Percentiles rank a stretch among this genome's conserved stretches.
These are phyloP conservation scores for Torrubiella hemipterigena DNA, from an alignment of 2,329 filamentous ascomycete genomes.

Conservation along the genomic window DNA sequence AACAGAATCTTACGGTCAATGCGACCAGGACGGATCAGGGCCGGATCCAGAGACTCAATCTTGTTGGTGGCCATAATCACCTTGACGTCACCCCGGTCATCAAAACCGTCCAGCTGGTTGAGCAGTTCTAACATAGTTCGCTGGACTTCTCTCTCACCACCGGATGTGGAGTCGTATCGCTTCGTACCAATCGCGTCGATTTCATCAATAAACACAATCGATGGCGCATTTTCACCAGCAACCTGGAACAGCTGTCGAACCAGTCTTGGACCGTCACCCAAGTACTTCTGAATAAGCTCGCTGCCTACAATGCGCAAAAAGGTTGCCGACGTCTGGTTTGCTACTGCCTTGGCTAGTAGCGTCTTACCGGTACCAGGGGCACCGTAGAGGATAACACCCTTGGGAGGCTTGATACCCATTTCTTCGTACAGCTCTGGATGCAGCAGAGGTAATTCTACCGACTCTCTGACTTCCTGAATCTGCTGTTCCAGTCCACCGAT, in stretches of 20 bases:
- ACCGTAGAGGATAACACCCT: slow-evolving; percentile 98
- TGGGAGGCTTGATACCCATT: slow-evolving; percentile 99
- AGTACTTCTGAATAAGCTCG: slow-evolving; percentile 96
- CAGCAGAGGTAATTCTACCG: slow-evolving; percentile 85
- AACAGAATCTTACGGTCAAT: slow-evolving; percentile 95
- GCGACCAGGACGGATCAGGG: slow-evolving; percentile 89
- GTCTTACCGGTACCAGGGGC: slow-evolving; percentile 96
- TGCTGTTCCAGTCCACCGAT: slow-evolving; percentile 92
- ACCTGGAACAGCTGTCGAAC: slow-evolving; percentile 96
- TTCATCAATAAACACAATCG: slow-evolving; percentile 98
- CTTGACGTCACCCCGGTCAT: slow-evolving; percentile 97
- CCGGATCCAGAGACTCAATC: slow-evolving; percentile 94
- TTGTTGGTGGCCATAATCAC: slow-evolving; percentile 99
- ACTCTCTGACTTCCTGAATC: slow-evolving; percentile 96
- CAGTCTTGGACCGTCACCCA: slow-evolving; percentile 87
- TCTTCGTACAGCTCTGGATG: slow-evolving; percentile 98
- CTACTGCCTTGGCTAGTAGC: slow-evolving; percentile 88
- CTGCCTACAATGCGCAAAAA: slow-evolving; percentile 96
- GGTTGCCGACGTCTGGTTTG: slow-evolving; percentile 96
- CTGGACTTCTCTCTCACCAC: slow-evolving; percentile 94
- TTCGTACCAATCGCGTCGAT: slow-evolving; percentile 99
- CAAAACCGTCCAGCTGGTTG: slow-evolving; percentile 97
- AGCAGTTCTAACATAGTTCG: slow-evolving; percentile 97
- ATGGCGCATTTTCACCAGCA: slow-evolving; percentile 88
- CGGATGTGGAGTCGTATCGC: slow-evolving; percentile 93